phyloP scores from a whole-genome alignment of 1,139 yeast genomes.

The Hemisphaericaspora subhashii region DNA sequence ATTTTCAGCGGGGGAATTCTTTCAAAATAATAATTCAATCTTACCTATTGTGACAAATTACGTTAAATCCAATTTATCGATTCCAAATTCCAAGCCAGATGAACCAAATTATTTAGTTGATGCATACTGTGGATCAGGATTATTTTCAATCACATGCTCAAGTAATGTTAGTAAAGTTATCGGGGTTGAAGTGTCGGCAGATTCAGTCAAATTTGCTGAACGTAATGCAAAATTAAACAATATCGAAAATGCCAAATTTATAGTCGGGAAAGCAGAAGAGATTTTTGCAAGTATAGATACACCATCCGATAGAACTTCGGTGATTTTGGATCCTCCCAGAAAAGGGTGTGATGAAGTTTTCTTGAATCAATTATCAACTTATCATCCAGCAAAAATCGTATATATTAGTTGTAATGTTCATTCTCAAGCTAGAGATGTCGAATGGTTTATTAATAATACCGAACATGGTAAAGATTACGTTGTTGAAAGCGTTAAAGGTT shows the following conservation, averaged over 20 bases:
- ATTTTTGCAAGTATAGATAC: slow-evolving; percentile 74
- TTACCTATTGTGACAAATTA: slow-evolving; percentile 78
- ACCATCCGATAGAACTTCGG: slow-evolving; percentile 76
- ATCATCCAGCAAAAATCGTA: slow-evolving; percentile 81
- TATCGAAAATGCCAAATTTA: slow-evolving; percentile 74
- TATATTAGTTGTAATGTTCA: slow-evolving; percentile 97
- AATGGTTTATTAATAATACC: slow-evolving; percentile 72
- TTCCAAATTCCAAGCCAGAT: slow-evolving; percentile 35
- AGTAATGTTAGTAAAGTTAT: slow-evolving; percentile 75
- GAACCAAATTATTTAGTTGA: slow-evolving; percentile 74
- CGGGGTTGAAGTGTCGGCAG: slow-evolving; percentile 94
- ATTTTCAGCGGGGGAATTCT: slow-evolving; percentile 91
- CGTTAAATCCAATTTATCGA: slow-evolving; percentile 67
- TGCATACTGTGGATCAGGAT: slow-evolving; percentile 96
- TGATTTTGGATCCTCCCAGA: slow-evolving; percentile 94
- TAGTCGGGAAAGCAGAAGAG: slow-evolving; percentile 90
- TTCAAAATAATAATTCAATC: slow-evolving; percentile 93
- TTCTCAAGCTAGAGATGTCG: slow-evolving; percentile 93
- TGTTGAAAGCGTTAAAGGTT: slow-evolving; percentile 85
- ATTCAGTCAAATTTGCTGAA: slow-evolving; percentile 84
- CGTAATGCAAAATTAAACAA: slow-evolving; percentile 76
- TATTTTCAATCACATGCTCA: slow-evolving; percentile 86
- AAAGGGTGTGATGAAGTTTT: slow-evolving; percentile 93
- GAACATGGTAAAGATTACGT: slow-evolving; percentile 60
- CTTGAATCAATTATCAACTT: slow-evolving; percentile 78